A percentile compares a stretch with the other conserved stretches of the same genome.
These are phyloP conservation scores for Dryadomyces quercus-mongolicae DNA, from an alignment of 2,329 filamentous ascomycete genomes.

Conservation along the genomic window DNA sequence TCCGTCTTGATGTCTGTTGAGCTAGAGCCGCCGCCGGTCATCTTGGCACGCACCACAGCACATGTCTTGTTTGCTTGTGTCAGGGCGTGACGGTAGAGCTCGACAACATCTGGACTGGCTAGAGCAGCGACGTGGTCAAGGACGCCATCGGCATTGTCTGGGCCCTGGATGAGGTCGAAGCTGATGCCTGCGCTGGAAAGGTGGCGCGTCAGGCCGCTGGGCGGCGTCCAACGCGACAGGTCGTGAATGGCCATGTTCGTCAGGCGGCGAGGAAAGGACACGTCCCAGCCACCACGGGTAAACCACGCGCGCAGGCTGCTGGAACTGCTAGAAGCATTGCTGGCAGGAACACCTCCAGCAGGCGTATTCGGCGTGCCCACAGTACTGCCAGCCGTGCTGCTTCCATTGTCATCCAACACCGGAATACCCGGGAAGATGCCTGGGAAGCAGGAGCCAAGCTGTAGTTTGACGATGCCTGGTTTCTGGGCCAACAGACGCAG, in stretches of 20 bases:
- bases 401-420: constrained; percentile 30
- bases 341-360: constrained; percentile 8
- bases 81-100: constrained; percentile 68
- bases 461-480: constrained; percentile 63
- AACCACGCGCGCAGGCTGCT: constrained; percentile 60
- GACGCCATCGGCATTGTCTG: constrained; percentile 62
- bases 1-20: not conserved
- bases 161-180: constrained; percentile 74
- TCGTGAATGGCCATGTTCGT: constrained; percentile 63
- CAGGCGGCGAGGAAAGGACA: constrained; percentile 40
- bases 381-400: constrained; percentile 5
- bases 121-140: constrained; percentile 63
- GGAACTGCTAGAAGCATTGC: constrained; percentile 8
- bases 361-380: constrained; percentile 5
- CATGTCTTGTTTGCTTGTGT: constrained; percentile 54
- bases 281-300: constrained; percentile 76
- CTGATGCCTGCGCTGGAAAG: constrained; percentile 61
- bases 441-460: constrained; percentile 69
- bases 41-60: constrained; percentile 72
- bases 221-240: constrained; percentile 60
- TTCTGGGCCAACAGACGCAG: constrained; percentile 61
- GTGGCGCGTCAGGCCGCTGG: constrained; percentile 63
- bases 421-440: constrained; percentile 83
- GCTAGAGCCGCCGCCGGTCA: not conserved
- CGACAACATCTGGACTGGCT: constrained; percentile 64